Percentiles rank a stretch among this genome's conserved stretches.
These are phyloP conservation scores for Magnusiomyces fungicola DNA, from an alignment of 1,139 yeast genomes.

Conservation along the genomic window DNA sequence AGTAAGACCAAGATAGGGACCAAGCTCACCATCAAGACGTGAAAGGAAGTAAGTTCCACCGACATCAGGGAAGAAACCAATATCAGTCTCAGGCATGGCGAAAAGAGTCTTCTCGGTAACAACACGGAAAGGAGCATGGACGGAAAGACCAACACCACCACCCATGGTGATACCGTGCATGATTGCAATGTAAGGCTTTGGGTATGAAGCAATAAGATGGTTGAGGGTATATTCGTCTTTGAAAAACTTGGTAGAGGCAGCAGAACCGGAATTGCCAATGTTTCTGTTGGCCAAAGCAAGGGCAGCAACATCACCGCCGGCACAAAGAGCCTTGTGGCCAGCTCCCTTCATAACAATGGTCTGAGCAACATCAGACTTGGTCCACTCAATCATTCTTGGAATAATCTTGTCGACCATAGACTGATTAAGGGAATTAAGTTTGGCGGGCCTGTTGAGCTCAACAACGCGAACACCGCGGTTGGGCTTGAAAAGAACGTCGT, in stretches of 20 bases:
- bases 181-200: conserved; percentile 76
- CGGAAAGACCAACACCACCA: conserved; percentile 91
- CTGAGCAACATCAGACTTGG: conserved; percentile 58
- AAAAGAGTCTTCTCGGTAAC: conserved; percentile 84
- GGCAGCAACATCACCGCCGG: conserved; percentile 93
- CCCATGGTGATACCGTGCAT: conserved; percentile 98
- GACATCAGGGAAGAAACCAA: conserved; percentile 95
- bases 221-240: conserved; percentile 75
- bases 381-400: conserved; percentile 70
- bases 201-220: conserved; percentile 68
- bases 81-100: conserved; percentile 98
- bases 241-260: conserved; percentile 56
- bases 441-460: conserved; percentile 70
- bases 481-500: conserved; percentile 56
- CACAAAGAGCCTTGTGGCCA: conserved; percentile 42
- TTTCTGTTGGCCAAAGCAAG: conserved; percentile 47
- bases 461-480: conserved; percentile 65
- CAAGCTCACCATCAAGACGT: conserved; percentile 71
- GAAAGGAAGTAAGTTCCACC: conserved; percentile 90
- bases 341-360: conserved; percentile 64
- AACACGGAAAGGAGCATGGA: conserved; percentile 90
- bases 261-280: conserved; percentile 33
- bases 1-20: conserved; percentile 80
- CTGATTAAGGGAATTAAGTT: conserved; percentile 76
- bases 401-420: conserved; percentile 71